Conservation (phyloP, 495 filamentous ascomycete genomes). For the Neurospora discreta region DNA sequence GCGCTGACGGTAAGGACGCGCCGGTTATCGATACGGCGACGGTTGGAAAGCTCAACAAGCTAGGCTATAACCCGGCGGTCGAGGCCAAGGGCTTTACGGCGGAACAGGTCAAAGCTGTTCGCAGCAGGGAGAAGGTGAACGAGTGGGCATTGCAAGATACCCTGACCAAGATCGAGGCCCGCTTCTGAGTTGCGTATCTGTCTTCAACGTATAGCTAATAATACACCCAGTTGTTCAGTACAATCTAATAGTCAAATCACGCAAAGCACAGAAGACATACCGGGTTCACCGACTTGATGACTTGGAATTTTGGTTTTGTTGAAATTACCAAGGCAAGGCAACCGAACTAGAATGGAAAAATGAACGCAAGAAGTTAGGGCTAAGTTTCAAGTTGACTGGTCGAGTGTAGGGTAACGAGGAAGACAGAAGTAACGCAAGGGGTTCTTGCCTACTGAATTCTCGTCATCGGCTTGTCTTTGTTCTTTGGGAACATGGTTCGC, state of each 20-base stretch:
- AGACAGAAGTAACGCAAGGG: not conserved
- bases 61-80: constrained; percentile 90
- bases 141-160: constrained; percentile 68
- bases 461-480: not conserved
- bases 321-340: not conserved
- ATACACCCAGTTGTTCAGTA: not conserved
- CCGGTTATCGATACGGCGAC: constrained; percentile 41
- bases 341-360: not conserved
- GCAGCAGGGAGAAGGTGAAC: constrained; percentile 56
- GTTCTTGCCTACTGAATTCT: not conserved
- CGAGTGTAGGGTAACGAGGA: not conserved
- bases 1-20: constrained; percentile 65
- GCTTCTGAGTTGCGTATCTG: constrained; percentile 21
- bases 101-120: constrained; percentile 57
- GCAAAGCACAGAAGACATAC: not conserved
- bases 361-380: not conserved
- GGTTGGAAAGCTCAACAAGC: constrained; percentile 50
- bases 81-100: constrained; percentile 77
- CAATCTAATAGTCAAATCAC: not conserved
- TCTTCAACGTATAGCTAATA: not conserved
- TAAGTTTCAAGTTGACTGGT: not conserved
- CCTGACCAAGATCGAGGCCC: constrained; percentile 51
- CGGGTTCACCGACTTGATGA: not conserved
- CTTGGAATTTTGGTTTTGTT: not conserved
- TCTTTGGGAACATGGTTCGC: not conserved